Percentiles rank a stretch among this genome's conserved stretches.
Conservation (phyloP, 73 alveolate species). For the Paramecium sonneborni region DNA sequence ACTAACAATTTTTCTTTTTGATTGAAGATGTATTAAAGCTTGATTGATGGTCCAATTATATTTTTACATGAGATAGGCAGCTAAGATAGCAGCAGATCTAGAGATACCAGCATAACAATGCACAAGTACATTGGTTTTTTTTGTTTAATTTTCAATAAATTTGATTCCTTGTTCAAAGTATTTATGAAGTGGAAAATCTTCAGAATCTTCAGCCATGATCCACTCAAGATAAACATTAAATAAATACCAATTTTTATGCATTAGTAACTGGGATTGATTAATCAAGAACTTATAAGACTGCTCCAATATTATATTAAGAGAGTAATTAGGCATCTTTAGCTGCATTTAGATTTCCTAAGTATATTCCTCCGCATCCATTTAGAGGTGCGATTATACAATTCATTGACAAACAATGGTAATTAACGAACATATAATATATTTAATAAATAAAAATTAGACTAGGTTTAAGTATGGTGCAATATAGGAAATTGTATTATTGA, state of each 20-base stretch:
- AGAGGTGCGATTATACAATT: constrained; percentile 1
- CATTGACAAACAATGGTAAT: constrained; percentile 38
- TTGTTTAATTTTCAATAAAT: neutral
- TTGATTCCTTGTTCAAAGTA: neutral
- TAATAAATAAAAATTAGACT: neutral
- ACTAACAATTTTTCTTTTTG: neutral
- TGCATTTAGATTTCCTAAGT: constrained; percentile 25
- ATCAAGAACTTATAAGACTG: constrained; percentile 33
- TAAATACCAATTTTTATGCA: neutral
- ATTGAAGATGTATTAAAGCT: neutral
- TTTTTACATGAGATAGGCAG: constrained; percentile 34
- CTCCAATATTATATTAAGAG: neutral
- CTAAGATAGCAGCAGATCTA: neutral
- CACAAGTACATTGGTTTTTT: constrained; percentile 5
- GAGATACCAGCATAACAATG: constrained; percentile 50
- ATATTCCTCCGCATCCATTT: constrained; percentile 4
- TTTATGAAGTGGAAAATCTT: neutral
- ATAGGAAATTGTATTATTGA: too few species aligned
- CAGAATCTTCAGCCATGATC: constrained; percentile 49
- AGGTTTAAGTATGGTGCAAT: neutral
- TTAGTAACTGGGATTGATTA: neutral
- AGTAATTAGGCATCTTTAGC: constrained; percentile 20
- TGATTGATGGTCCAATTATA: neutral
- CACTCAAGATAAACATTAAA: neutral
- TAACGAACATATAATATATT: constrained; percentile 31